Base-by-base conservation (phyloP, 192 early-diverging fungal species). In the Chytriomyces confervae region DNA sequence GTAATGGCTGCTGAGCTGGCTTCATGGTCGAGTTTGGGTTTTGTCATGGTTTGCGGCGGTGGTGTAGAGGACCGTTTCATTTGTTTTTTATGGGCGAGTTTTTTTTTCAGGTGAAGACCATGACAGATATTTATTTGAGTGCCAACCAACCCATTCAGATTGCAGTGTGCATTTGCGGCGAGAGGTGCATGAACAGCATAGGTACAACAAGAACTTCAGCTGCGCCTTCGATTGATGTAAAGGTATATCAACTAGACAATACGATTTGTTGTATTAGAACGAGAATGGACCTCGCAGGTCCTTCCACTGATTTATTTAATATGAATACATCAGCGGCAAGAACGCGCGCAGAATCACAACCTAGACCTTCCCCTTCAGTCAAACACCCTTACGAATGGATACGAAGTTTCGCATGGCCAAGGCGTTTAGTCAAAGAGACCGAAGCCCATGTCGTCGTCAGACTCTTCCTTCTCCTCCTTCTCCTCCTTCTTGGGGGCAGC, bases 361-460 rank as follows among this genome's bases (percentile, higher is more conserved):
- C 36, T 36, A 36, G 36, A 36, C 36, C 36, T 36, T 36, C 36
- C 36, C 36, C 36, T 36, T 36, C 3, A 36, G 36, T 36, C 36
- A 36, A 36, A 36, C 36, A 36, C 36, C 36, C 36, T 36, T 36
- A 36, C 36, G 36, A 36, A 36, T 36, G 36, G 36, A 36, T 3
- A 36, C 36, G 36, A 36, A 36, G 36, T 36, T 36, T 36, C 36
- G 36, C 36, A 36, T 36, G 4, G 36, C 36, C 47, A 6, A 78
- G 62, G 20, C 48, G 79, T 85, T 94, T 97, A 97, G 89, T 97
- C 95, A 89, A 97, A 97, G 79, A 97, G 93, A 94, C 95, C 95
- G 86, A 97, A 94, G 76, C 94, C 95, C 95, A 97, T 97, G 80
- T 94, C 91, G 69, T 93, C 93, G 83, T 94, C 93, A 63, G 89